These are phyloP conservation scores for Penicillium simplicissimum DNA, from an alignment of 495 filamentous ascomycete genomes.

Conservation along the genomic window DNA sequence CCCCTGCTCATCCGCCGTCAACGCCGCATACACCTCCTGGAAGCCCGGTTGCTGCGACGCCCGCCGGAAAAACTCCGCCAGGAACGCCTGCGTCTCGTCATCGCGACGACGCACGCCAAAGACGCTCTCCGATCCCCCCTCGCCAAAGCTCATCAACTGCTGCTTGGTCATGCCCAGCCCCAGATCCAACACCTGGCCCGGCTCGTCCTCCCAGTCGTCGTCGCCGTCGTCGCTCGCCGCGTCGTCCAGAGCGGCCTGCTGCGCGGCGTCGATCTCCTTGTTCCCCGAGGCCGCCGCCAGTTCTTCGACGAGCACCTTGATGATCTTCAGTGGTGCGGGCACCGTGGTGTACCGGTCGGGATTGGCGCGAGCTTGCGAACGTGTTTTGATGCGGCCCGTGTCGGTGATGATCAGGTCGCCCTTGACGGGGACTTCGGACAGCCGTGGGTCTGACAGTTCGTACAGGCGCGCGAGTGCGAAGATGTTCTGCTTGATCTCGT, in stretches of 20 bases:
- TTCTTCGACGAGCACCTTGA: conserved; percentile 94
- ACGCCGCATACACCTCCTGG: conserved; percentile 65
- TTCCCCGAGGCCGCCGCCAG: conserved; percentile 62
- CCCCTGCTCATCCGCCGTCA: conserved; percentile 72
- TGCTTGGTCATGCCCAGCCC: conserved; percentile 62
- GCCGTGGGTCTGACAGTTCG: conserved; percentile 77
- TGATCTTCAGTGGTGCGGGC: conserved; percentile 84
- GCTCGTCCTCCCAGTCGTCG: conserved; percentile 92
- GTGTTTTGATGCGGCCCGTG: conserved; percentile 86
- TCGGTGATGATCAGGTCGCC: conserved; percentile 85
- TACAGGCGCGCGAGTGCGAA: conserved; percentile 90
- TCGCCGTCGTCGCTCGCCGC: conserved; percentile 61
- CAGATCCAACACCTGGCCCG: conserved; percentile 67
- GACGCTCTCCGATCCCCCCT: conserved; percentile 54
- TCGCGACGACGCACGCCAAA: conserved; percentile 68
- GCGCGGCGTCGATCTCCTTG: conserved; percentile 55
- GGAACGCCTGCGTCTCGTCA: conserved; percentile 85
- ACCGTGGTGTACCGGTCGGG: conserved; percentile 91
- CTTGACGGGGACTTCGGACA: conserved; percentile 78
- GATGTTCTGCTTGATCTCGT: conserved; percentile 94
- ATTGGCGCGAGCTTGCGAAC: conserved; percentile 79
- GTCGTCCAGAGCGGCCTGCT: conserved; percentile 54
- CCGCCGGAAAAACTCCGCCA: conserved; percentile 78
- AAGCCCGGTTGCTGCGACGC: conserved; percentile 73
- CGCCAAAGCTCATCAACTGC: conserved; percentile 77